Percentiles rank a stretch among this genome's conserved stretches.
These are phyloP conservation scores for Tricholoma sp. DNA, from an alignment of 768 basidiomycete genomes.

Conservation along the genomic window DNA sequence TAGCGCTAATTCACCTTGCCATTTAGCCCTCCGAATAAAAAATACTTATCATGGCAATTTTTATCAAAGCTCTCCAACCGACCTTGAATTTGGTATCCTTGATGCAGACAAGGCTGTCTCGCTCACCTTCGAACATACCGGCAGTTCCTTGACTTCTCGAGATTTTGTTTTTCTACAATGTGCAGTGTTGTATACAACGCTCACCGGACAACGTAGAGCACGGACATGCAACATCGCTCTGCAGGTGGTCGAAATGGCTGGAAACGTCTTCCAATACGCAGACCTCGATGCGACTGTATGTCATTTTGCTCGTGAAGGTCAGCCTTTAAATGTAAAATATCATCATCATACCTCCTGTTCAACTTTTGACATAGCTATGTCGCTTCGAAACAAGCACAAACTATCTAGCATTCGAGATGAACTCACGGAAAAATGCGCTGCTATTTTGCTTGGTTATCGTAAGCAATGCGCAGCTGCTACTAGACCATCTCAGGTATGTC, in stretches of 20 bases:
- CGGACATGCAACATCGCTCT: constrained; percentile 83
- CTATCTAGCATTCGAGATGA: constrained; percentile 78
- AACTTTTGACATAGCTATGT: constrained; percentile 53
- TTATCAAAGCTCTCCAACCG: constrained; percentile 58
- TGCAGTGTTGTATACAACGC: constrained; percentile 82
- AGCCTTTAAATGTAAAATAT: constrained; percentile 15
- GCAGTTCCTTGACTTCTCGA: constrained; percentile 57
- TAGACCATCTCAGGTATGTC: constrained; percentile 67
- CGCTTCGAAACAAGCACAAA: constrained; percentile 51
- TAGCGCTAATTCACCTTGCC: not conserved
- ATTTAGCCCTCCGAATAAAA: constrained; percentile 55
- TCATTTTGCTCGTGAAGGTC: constrained; percentile 75
- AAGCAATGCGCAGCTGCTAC: constrained; percentile 83
- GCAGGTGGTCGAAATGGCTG: constrained; percentile 77
- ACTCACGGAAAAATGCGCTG: constrained; percentile 78
- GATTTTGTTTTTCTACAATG: constrained; percentile 78
- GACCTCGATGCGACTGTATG: constrained; percentile 84
- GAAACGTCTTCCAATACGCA: constrained; percentile 85
- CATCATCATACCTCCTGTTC: not conserved
- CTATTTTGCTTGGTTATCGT: constrained; percentile 81
- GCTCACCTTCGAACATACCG: constrained; percentile 68
- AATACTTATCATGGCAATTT: constrained; percentile 69
- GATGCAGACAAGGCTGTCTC: constrained; percentile 81
- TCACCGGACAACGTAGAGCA: constrained; percentile 74
- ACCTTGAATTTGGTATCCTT: constrained; percentile 73